Evolutionary conservation across 306 rosid species (phyloP), one percentile per base, ranked within the genome.

Genomic region (Dicorynia guianensis): DNA sequence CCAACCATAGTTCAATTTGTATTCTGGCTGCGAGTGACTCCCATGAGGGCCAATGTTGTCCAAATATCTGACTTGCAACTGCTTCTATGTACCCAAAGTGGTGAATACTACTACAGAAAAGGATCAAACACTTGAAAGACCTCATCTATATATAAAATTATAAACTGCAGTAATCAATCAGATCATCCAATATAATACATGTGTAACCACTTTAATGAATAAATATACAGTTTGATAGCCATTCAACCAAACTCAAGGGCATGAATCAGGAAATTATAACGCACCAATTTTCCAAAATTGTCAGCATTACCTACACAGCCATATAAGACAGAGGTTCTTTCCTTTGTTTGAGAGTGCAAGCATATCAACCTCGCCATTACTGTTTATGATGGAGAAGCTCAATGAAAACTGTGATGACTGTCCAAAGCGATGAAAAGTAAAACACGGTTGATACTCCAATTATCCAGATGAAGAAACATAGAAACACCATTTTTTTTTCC

Each of bases 341-440:
- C 10, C 33, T 46, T 56, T 14, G 35, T 11, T 19, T 67, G 57
- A 39, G n/a, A n/a, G n/a, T n/a, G n/a, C n/a, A 77, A 55, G 69
- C 15, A 63, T 17, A 52, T 35, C 35, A 68, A 58, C 63, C 64
- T 64, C 59, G 10, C 35, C 6, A 49, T 13, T 67, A 81, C 19
- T 74, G 61, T 75, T 89, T 82, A 92, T 48, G 97, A 88, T 48
- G 97, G 96, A 53, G 30, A 59, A 36, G 84, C 83, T 36, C 84
- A 77, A 4, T 11, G n/a, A 46, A 19, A 49, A 43, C 64, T 75
- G 82, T 72, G 61, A 63, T 36, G 60, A 33, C 5, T 14, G 57
- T 75, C 88, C 61, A 85, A 77, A 63, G 75, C 17, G 67, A 83
- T 69, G 79, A 86, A 63, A 80, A n/a, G n/a, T n/a, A n/a, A n/a